A percentile compares a stretch with the other conserved stretches of the same genome.
Evolutionary conservation across 768 basidiomycete genomes (phyloP).

Genomic region (Boletales sp.): DNA sequence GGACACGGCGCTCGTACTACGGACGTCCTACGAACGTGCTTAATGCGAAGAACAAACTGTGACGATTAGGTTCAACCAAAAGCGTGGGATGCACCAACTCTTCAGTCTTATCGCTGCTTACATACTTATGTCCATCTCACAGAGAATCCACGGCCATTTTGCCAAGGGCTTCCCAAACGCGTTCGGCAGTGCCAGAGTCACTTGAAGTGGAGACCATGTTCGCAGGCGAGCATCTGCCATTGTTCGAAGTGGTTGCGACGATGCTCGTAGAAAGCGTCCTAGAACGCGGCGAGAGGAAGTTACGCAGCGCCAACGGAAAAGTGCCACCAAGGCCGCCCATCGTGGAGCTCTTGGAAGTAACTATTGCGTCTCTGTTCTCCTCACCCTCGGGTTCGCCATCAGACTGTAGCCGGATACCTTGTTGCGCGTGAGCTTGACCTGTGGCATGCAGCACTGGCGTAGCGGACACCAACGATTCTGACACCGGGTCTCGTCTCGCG

Average conservation of each 20-base stretch:
- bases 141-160: conserved; percentile 23
- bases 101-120: too few species aligned
- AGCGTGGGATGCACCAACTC: too few species aligned
- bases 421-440: background rate
- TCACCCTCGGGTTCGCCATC: background rate
- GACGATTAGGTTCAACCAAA: too few species aligned
- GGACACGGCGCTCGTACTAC: too few species aligned
- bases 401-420: too few species aligned
- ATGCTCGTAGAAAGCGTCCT: conserved; percentile 23
- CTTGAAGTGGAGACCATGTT: background rate
- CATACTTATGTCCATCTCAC: background rate
- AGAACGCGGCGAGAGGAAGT: conserved; percentile 13
- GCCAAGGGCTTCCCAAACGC: conserved; percentile 19
- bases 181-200: conserved; percentile 5
- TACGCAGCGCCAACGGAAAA: conserved; percentile 6
- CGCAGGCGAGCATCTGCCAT: background rate
- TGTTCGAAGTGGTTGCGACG: conserved; percentile 6
- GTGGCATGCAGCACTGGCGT: background rate
- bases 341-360: background rate
- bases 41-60: too few species aligned
- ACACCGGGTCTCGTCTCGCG: background rate
- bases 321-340: background rate
- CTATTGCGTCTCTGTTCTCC: conserved; percentile 4
- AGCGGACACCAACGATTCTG: background rate
- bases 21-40: too few species aligned